Conservation (phyloP, 2,329 filamentous ascomycete genomes). For the Hyphodiscus sp. region DNA sequence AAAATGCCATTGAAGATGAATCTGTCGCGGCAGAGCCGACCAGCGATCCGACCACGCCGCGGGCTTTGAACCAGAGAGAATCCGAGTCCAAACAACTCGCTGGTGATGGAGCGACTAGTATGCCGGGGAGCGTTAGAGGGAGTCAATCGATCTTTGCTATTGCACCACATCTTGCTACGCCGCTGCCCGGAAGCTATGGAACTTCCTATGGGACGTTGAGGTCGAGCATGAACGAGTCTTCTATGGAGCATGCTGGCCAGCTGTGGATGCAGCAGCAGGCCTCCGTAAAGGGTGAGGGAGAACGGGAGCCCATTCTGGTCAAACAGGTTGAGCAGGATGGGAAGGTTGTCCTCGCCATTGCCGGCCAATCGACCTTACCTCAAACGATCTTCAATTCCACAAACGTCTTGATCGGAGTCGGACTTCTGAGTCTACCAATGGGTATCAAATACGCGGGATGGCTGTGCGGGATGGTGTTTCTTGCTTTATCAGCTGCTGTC, state of each 20-base stretch:
- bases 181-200: constrained; percentile 66
- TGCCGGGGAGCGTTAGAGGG: constrained; percentile 30
- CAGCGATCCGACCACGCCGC: constrained; percentile 15
- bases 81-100: constrained; percentile 15
- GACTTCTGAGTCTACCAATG: constrained; percentile 80
- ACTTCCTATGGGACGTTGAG: constrained; percentile 51
- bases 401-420: constrained; percentile 78
- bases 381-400: constrained; percentile 94
- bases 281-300: constrained; percentile 44
- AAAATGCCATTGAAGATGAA: constrained; percentile 26
- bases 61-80: constrained; percentile 36
- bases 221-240: constrained; percentile 29
- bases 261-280: constrained; percentile 44
- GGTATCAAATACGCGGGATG: constrained; percentile 84
- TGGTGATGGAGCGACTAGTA: constrained; percentile 14
- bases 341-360: constrained; percentile 73
- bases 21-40: constrained; percentile 7
- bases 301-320: constrained; percentile 71
- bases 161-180: constrained; percentile 56
- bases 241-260: constrained; percentile 46
- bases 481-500: constrained; percentile 65
- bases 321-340: constrained; percentile 87
- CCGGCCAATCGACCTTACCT: constrained; percentile 89
- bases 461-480: constrained; percentile 71
- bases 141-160: constrained; percentile 49